Base-by-base conservation (phyloP, 2,329 filamentous ascomycete genomes). In the Byssochlamys sp. region DNA sequence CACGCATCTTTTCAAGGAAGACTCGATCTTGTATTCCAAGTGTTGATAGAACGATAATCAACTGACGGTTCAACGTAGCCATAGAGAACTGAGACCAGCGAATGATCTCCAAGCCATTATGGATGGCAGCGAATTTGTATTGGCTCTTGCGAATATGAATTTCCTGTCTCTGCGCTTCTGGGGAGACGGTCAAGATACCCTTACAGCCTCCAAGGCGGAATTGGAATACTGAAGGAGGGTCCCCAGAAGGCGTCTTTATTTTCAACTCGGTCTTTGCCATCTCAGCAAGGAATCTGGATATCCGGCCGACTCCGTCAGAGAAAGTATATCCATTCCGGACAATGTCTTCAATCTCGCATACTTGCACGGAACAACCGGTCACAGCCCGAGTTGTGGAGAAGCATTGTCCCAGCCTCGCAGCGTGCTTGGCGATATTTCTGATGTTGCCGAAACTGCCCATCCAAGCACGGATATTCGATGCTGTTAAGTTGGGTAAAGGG, bases 141-240 rank as follows among this genome's bases (percentile, higher is more conserved):
- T 99, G 94, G 11, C 90, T 96, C 12, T 84, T 82, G 1, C 94
- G 85, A 54, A 96, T 85, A 55, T 89, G 85, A 0, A 97, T 82
- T 57, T 91, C 84, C 29, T 80, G 82, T 0, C 80, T 81, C 59
- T 81, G 81, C 9, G 86, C 82, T 3, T 86, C 80, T 0, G 88
- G 83, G 73, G 89, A 92, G 3, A 90, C 80, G 0, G 85, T 84
- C 19, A 99, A 78, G 12, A 99, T 85, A 0, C 94, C 94, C 74
- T 99, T 99, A 74, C 86, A 91, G 1, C 94, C 94, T 7, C 90
- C 91, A 65, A 96, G 84, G 6, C 94, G 88, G 66, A 97, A 96
- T 66, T 99, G 94, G 63, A 89, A 92, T 0, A 89, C 88, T 0
- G 91, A 95, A 0, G 94, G 91, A 4, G 83, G 76, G 3, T 80